phyloP scores from a whole-genome alignment of 257 asterid genomes.

The Gardenia jasminoides region DNA sequence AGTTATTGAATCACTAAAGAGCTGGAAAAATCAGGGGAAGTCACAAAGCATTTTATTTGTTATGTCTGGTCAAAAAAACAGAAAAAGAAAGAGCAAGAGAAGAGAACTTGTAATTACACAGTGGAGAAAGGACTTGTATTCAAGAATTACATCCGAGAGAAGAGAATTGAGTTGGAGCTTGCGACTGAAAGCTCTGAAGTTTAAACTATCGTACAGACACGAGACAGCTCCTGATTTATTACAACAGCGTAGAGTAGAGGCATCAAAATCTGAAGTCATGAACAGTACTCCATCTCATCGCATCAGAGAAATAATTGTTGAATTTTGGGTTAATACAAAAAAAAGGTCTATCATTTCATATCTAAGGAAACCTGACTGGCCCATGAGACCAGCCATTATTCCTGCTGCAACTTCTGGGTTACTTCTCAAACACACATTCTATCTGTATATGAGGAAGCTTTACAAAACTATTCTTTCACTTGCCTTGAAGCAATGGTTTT shows the following conservation, averaged over 20 bases:
- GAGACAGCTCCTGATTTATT: background rate
- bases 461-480: constrained; percentile 20
- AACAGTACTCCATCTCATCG: constrained; percentile 1
- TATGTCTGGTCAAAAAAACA: background rate
- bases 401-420: constrained; percentile 13
- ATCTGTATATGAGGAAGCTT: background rate
- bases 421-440: constrained; percentile 20
- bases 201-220: background rate
- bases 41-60: background rate
- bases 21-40: background rate
- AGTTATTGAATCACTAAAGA: background rate
- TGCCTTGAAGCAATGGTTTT: constrained; percentile 18
- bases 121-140: background rate
- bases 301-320: background rate
- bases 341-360: background rate
- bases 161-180: background rate
- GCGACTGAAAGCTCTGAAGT: background rate
- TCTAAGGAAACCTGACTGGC: constrained; percentile 9
- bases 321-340: background rate
- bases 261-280: background rate
- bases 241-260: background rate
- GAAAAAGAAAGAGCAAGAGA: background rate
- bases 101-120: no score
- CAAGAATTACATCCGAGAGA: no score
- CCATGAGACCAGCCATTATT: background rate